These are phyloP conservation scores for Colletotrichum shisoi DNA, from an alignment of 2,329 filamentous ascomycete genomes.

Conservation along the genomic window DNA sequence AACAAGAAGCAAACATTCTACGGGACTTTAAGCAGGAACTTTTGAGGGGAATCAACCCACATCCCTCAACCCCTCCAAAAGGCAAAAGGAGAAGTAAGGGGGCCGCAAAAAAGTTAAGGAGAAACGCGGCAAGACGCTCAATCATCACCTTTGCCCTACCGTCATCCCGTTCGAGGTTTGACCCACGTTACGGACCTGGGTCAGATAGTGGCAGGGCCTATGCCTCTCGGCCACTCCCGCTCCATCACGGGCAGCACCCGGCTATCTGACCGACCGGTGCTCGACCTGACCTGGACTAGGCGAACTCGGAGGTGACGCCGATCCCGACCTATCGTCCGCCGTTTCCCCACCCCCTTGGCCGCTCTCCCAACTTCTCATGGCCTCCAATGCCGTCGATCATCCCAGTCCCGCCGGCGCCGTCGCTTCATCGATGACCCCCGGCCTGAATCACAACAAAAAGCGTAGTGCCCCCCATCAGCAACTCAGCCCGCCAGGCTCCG, in stretches of 20 bases:
- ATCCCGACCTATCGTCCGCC: not conserved
- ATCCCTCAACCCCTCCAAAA: not conserved
- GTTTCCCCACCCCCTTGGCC: not conserved
- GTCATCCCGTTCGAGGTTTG: not conserved
- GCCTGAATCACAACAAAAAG: constrained; percentile 18
- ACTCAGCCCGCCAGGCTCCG: constrained; percentile 29
- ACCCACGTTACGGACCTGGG: constrained; percentile 12
- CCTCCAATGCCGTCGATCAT: constrained; percentile 37
- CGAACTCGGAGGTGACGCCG: not conserved
- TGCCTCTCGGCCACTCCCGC: constrained; percentile 23
- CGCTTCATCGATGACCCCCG: constrained; percentile 33
- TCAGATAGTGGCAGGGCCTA: not conserved
- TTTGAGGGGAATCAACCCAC: too few species aligned
- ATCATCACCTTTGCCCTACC: constrained; percentile 12
- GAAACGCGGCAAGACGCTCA: constrained; percentile 10
- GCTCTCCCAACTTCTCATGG: constrained; percentile 25
- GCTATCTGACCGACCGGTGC: constrained; percentile 25
- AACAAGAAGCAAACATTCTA: constrained; percentile 9
- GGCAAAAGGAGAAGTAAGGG: constrained; percentile 13
- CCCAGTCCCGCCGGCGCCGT: constrained; percentile 39
- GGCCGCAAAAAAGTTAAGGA: not conserved
- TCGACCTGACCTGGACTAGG: constrained; percentile 19
- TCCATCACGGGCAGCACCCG: constrained; percentile 31
- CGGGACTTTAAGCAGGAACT: not conserved
- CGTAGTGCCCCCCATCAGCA: constrained; percentile 30